A percentile compares a stretch with the other conserved stretches of the same genome.
These are phyloP conservation scores for Rhizopogon vinicolor DNA, from an alignment of 768 basidiomycete species.

Conservation along the genomic window DNA sequence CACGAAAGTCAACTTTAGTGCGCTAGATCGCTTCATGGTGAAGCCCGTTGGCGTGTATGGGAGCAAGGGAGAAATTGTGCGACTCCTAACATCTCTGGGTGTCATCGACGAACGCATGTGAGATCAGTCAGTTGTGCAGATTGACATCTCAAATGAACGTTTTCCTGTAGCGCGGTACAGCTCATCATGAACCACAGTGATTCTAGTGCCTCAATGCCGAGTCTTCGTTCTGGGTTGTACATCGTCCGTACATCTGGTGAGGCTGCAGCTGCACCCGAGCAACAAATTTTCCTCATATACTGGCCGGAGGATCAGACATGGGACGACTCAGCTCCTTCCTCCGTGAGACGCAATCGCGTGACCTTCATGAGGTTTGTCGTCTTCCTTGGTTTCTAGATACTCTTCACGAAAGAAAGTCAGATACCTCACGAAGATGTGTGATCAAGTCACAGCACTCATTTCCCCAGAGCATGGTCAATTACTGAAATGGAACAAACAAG, in stretches of 20 bases:
- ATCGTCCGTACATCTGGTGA: constrained; percentile 22
- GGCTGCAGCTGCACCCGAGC: not conserved
- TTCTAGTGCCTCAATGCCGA: constrained; percentile 9
- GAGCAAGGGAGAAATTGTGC: constrained; percentile 44
- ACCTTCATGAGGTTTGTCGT: constrained; percentile 55
- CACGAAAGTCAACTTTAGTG: constrained; percentile 53
- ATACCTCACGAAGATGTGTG: constrained; percentile 55
- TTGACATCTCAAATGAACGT: not conserved
- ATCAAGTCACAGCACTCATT: constrained; percentile 51
- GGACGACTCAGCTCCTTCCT: constrained; percentile 41
- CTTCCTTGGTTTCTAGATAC: not conserved
- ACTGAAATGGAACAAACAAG: constrained; percentile 34
- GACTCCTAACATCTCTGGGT: constrained; percentile 34
- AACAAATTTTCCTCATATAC: constrained; percentile 44
- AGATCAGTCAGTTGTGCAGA: constrained; percentile 10
- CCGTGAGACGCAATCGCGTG: constrained; percentile 46
- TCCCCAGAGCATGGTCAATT: constrained; percentile 43
- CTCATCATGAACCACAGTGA: not conserved
- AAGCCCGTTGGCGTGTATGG: constrained; percentile 58
- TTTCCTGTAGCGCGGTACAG: constrained; percentile 1
- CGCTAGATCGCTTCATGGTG: constrained; percentile 40
- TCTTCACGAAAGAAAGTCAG: constrained; percentile 22
- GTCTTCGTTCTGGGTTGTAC: constrained; percentile 46
- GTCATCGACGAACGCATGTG: constrained; percentile 37
- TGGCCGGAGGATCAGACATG: constrained; percentile 63